Percentiles rank a stretch among this genome's conserved stretches.
Conservation (phyloP, 2,329 filamentous ascomycete species). For the Lachnellula occidentalis region DNA sequence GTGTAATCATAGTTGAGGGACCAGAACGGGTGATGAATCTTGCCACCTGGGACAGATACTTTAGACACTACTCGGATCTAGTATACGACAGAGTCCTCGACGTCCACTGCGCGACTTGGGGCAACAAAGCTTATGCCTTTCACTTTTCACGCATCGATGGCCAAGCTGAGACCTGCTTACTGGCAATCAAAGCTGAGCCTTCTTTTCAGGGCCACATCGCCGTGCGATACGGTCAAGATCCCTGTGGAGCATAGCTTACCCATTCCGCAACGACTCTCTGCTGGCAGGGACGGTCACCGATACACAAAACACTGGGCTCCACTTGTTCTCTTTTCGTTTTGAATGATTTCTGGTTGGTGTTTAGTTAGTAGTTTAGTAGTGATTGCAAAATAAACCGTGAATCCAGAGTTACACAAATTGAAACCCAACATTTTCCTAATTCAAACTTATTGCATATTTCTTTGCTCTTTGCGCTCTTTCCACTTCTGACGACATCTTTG, state of each 20-base stretch:
- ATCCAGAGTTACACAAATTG: too few relatives aligned
- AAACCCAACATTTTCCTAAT: too few relatives aligned
- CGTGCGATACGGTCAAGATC: not conserved
- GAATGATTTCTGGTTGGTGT: too few relatives aligned
- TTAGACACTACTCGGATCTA: slow-evolving; percentile 6
- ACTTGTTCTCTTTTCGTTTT: too few relatives aligned
- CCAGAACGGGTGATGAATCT: slow-evolving; percentile 10
- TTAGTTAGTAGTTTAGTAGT: too few relatives aligned
- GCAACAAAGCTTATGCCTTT: slow-evolving; percentile 9
- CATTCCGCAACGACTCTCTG: not conserved
- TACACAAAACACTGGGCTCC: too few relatives aligned
- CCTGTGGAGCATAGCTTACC: not conserved
- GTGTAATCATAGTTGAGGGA: slow-evolving; percentile 12
- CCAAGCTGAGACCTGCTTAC: slow-evolving; percentile 13
- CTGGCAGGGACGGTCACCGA: too few relatives aligned
- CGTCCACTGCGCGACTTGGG: not conserved
- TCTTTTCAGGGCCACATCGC: not conserved
- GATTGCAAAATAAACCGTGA: too few relatives aligned
- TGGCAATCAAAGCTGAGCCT: slow-evolving; percentile 1
- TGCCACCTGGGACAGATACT: slow-evolving; percentile 10
- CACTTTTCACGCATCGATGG: slow-evolving; percentile 16
- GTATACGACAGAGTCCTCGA: slow-evolving; percentile 2
- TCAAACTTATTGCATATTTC: too few relatives aligned
- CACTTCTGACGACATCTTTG: too few relatives aligned
- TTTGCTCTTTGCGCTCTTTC: too few relatives aligned